Evolutionary conservation across 148 eudicot species (phyloP).

Genomic region (Cornus suecica): DNA sequence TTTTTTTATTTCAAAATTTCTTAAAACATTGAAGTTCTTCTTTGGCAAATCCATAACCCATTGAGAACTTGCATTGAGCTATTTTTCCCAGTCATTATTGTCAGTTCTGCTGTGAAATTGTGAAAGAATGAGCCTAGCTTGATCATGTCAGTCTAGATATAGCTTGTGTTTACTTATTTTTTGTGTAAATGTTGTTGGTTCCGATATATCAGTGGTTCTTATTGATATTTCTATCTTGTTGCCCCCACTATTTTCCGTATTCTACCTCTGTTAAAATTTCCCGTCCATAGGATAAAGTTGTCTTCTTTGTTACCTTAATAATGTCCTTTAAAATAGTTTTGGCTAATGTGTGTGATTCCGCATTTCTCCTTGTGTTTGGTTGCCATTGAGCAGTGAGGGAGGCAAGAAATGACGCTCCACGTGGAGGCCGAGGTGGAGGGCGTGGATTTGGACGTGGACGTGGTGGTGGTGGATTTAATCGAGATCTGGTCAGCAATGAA

Average conservation of each 20-base stretch:
- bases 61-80: not conserved
- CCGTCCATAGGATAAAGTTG: not conserved
- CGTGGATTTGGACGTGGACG: slow-evolving; percentile 49
- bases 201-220: not conserved
- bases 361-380: not conserved
- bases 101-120: not conserved
- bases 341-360: not conserved
- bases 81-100: not conserved
- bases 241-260: not conserved
- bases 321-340: not conserved
- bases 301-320: not conserved
- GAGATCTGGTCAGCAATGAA: slow-evolving; percentile 34
- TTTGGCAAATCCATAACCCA: too few species aligned
- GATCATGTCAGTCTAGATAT: too few species aligned
- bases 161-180: too few species aligned
- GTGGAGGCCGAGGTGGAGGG: slow-evolving; percentile 47
- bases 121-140: too few species aligned
- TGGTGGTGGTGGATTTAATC: slow-evolving; percentile 42
- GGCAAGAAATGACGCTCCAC: slow-evolving; percentile 42
- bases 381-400: slow-evolving; percentile 41
- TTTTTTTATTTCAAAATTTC: too few species aligned
- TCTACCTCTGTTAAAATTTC: not conserved
- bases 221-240: not conserved
- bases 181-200: not conserved
- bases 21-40: too few species aligned